phyloP scores from a whole-genome alignment of 1,284 basidiomycete species.

The Moesziomyces antarcticus region DNA sequence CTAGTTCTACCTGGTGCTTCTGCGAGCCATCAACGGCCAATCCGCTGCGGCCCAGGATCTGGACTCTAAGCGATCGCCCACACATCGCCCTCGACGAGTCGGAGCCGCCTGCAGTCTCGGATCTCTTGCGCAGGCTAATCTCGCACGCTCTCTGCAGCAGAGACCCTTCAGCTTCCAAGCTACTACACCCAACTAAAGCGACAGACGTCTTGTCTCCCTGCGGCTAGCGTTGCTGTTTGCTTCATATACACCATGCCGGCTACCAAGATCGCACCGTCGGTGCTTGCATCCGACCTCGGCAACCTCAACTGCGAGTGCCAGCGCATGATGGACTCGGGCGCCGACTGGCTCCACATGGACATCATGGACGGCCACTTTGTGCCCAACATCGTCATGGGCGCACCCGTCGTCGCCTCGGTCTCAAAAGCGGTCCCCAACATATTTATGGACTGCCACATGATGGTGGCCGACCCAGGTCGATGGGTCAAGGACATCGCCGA shows the following conservation, averaged over 20 bases:
- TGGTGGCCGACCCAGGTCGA: constrained; percentile 94
- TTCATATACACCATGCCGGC: constrained; percentile 49
- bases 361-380: constrained; percentile 84
- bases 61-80: no score
- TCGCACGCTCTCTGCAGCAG: background rate
- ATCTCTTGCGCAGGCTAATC: background rate
- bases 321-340: constrained; percentile 65
- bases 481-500: constrained; percentile 97
- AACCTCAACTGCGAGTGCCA: constrained; percentile 65
- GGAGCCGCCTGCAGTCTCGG: no score
- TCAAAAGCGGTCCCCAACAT: constrained; percentile 88
- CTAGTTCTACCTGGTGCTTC: no score
- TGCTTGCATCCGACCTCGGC: constrained; percentile 66
- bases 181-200: background rate
- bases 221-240: background rate
- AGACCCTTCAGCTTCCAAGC: background rate
- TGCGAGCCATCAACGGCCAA: no score
- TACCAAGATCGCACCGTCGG: constrained; percentile 64
- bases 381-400: constrained; percentile 81
- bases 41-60: no score
- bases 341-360: constrained; percentile 68
- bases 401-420: constrained; percentile 89
- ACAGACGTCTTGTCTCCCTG: background rate
- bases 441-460: constrained; percentile 99
- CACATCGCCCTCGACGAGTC: no score